These are phyloP conservation scores for Leishmania tropica DNA, from an alignment of 208 protist species.

Conservation along the genomic window DNA sequence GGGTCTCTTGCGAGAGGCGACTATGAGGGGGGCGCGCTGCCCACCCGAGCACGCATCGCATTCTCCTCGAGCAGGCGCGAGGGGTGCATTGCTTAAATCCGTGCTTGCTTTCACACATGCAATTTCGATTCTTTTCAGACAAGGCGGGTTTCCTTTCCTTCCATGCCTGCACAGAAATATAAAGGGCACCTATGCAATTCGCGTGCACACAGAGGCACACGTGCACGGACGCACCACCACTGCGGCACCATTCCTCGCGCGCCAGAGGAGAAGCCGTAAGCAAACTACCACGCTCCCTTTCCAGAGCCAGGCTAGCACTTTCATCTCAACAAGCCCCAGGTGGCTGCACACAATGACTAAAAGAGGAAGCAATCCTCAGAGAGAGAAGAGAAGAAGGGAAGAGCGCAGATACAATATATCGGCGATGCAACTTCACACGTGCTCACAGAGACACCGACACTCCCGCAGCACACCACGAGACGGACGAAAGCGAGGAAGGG, in stretches of 20 bases:
- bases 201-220: no score
- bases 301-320: not conserved
- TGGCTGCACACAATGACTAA: not conserved
- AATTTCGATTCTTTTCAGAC: no score
- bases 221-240: not conserved
- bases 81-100: no score
- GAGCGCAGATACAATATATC: not conserved
- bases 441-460: not conserved
- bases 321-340: not conserved
- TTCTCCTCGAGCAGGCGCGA: no score
- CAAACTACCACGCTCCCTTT: not conserved
- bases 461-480: not conserved
- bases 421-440: not conserved
- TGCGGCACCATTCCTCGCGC: no score
- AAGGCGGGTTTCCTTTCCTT: no score
- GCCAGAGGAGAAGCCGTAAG: not conserved
- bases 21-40: not conserved
- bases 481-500: not conserved
- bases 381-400: not conserved
- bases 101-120: no score
- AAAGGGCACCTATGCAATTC: no score
- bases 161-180: no score
- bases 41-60: no score
- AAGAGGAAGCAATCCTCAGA: not conserved
- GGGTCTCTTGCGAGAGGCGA: not conserved